phyloP scores from a whole-genome alignment of 2,329 filamentous ascomycete species.

The Monilinia laxa region DNA sequence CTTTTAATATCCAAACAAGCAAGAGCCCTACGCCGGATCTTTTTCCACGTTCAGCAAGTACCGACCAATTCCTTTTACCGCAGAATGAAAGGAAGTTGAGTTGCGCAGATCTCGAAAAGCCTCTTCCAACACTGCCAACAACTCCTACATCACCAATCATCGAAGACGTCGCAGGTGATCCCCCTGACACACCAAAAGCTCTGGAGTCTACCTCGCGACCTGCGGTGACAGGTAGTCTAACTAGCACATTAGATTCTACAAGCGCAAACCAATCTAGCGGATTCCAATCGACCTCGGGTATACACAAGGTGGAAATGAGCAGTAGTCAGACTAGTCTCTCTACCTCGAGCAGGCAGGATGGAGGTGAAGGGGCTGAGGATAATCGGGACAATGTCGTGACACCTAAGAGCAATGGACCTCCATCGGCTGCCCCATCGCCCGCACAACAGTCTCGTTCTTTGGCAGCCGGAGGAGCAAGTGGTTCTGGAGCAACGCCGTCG shows the following conservation, averaged over 20 bases:
- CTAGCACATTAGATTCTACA: constrained; percentile 40
- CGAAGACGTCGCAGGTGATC: constrained; percentile 24
- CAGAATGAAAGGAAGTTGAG: constrained; percentile 32
- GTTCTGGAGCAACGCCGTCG: constrained; percentile 45
- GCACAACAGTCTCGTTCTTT: constrained; percentile 46
- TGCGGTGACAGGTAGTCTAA: constrained; percentile 35
- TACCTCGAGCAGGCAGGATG: constrained; percentile 46
- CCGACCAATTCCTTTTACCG: constrained; percentile 18
- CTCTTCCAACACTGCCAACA: constrained; percentile 38
- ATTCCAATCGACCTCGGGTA: constrained; percentile 27
- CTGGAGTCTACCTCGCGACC: constrained; percentile 32
- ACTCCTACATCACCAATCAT: constrained; percentile 31
- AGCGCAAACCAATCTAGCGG: constrained; percentile 34
- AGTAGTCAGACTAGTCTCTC: constrained; percentile 50
- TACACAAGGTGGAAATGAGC: constrained; percentile 31
- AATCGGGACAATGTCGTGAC: constrained; percentile 48
- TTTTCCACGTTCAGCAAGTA: constrained; percentile 26
- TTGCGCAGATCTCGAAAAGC: constrained; percentile 37
- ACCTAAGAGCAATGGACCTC: constrained; percentile 53
- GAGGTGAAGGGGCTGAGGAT: constrained; percentile 47
- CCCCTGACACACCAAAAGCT: constrained; percentile 36
- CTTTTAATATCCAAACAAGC: constrained; percentile 31
- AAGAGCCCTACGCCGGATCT: constrained; percentile 26
- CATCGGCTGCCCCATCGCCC: constrained; percentile 58
- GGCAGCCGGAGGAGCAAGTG: constrained; percentile 42